Base-by-base conservation (phyloP, 345 rosid species). In the Sisymbrium altissimum region DNA sequence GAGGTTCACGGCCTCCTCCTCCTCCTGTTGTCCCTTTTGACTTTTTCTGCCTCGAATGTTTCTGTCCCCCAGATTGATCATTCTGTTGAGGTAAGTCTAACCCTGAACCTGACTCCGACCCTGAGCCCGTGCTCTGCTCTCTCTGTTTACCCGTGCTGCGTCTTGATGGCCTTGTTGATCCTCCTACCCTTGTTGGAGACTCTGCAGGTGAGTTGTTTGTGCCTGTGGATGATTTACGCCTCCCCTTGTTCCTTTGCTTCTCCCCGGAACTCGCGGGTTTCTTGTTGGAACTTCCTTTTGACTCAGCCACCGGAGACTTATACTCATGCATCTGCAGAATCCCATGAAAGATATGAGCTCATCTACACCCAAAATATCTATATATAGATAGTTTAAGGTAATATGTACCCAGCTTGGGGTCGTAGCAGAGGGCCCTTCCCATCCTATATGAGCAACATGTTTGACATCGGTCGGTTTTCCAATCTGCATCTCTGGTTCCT, bases 361-460 rank as follows among this genome's bases (percentile, higher is more conserved):
- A 46, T 67, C 66, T 82, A 85, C 82, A 89, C 84, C 75, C 63
- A 36, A 12, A 8, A 12, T 30, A 30, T 30, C 11, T 55, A 29
- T 12, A 33, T 9, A 38, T 49, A 25, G 27, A 6, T 21, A 56
- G 14, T 18, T 32, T 14, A 13, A 38, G 18, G 19, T 36, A 13
- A 48, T 55, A 55, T 23, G n/a, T 86, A 88, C 94, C 89, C 91
- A 86, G 81, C 87, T 86, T 15, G 91, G 94, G 7, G 83, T 76
- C 18, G 74, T 74, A 17, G 83, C 81, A 23, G 91, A 78, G 6
- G 88, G 89, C 4, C 85, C 94, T 64, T 94, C 97, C 91, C 90
- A 87, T 74, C 98, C 98, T 44, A 93, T 93, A 60, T 93, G 98
- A 48, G 98, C 93, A 13, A 93, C 97, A 69, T 93, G 98, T 84